Percentiles rank a stretch among this genome's conserved stretches.
These are phyloP conservation scores for Fraxinus cuspidata DNA, from an alignment of 257 asterid species.

Conservation along the genomic window DNA sequence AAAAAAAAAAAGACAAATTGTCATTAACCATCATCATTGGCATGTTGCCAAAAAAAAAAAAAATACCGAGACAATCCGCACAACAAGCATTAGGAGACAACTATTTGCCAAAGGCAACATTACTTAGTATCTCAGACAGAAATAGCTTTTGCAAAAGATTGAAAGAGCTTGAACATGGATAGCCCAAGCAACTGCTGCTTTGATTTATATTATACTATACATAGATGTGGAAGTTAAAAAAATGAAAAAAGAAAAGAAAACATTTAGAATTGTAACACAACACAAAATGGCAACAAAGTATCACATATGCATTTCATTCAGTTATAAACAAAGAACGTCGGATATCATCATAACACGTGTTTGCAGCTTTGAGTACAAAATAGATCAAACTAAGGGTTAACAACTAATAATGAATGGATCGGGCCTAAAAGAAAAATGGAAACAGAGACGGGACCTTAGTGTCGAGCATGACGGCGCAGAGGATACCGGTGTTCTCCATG, in stretches of 20 bases:
- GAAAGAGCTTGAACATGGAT: background rate
- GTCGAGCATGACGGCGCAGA: slow-evolving; percentile 33
- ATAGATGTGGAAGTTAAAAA: background rate
- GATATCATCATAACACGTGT: background rate
- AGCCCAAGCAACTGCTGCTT: background rate
- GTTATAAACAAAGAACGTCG: background rate
- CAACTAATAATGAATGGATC: background rate
- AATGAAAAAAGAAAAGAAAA: too few relatives aligned
- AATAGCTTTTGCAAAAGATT: background rate
- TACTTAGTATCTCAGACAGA: too few relatives aligned
- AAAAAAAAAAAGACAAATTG: too few relatives aligned
- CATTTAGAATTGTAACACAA: background rate
- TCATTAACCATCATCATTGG: background rate
- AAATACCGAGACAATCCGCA: background rate
- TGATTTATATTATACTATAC: too few relatives aligned
- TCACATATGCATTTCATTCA: background rate
- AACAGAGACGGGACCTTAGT: slow-evolving; percentile 26
- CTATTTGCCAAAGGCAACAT: background rate
- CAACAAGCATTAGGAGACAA: background rate
- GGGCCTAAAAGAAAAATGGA: too few relatives aligned
- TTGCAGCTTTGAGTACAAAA: background rate
- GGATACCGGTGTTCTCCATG: slow-evolving; percentile 28
- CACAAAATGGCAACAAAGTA: too few relatives aligned
- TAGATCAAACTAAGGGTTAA: background rate
- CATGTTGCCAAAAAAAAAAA: background rate